Evolutionary conservation across 306 rosid genomes (phyloP).

Genomic region (Prunus armeniaca): DNA sequence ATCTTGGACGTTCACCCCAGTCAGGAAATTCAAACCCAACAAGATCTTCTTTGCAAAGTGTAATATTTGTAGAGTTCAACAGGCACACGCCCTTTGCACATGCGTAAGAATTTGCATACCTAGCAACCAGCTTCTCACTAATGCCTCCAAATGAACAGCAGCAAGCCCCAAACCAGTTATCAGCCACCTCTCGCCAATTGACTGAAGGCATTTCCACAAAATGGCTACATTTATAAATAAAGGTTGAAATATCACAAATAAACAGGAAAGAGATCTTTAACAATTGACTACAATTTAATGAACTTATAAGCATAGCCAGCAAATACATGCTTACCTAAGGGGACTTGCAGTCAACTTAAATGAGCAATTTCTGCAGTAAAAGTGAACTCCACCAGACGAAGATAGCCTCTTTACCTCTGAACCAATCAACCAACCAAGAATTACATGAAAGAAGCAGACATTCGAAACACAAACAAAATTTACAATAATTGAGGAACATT

Average conservation of each 20-base stretch:
- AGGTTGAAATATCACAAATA: constrained; percentile 1
- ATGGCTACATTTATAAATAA: constrained; percentile 39
- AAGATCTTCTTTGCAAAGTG: constrained; percentile 77
- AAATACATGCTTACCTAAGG: constrained; percentile 42
- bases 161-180: constrained; percentile 91
- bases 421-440: constrained; percentile 13
- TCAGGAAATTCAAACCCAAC: constrained; percentile 43
- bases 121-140: constrained; percentile 83
- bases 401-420: constrained; percentile 55
- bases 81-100: constrained; percentile 65
- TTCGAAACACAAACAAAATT: not conserved
- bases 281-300: not conserved
- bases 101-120: constrained; percentile 55
- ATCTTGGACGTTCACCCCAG: constrained; percentile 21
- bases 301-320: not conserved
- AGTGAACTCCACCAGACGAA: constrained; percentile 52
- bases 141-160: constrained; percentile 91
- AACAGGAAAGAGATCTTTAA: not conserved
- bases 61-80: constrained; percentile 54
- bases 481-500: not conserved
- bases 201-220: constrained; percentile 94
- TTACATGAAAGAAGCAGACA: not conserved
- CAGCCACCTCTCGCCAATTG: constrained; percentile 94
- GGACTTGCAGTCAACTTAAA: constrained; percentile 59
- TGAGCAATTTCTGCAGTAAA: constrained; percentile 69